These are phyloP conservation scores for Clonostachys rhizophaga DNA, from an alignment of 2,329 filamentous ascomycete genomes.

Conservation along the genomic window DNA sequence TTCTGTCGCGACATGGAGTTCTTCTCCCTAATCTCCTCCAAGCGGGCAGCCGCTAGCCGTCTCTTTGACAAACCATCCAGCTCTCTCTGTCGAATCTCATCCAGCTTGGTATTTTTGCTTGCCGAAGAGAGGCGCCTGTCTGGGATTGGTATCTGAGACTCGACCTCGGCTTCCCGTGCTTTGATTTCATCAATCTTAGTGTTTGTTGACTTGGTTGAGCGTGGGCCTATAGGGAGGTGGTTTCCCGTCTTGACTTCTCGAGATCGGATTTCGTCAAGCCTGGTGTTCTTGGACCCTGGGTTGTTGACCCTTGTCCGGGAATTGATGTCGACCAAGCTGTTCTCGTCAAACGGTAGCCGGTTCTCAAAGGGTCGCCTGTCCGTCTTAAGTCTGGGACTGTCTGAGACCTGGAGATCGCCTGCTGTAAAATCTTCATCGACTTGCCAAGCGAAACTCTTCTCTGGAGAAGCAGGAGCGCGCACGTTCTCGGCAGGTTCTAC, in stretches of 20 bases:
- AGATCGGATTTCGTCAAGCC: slow-evolving; percentile 37
- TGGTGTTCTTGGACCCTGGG: slow-evolving; percentile 29
- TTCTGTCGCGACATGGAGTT: slow-evolving; percentile 39
- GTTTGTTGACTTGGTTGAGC: slow-evolving; percentile 9
- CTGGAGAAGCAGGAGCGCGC: slow-evolving; percentile 27
- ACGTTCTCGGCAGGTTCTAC: slow-evolving; percentile 14
- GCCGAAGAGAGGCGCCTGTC: slow-evolving; percentile 15
- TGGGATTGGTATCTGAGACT: slow-evolving; percentile 21
- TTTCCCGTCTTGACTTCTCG: slow-evolving; percentile 30
- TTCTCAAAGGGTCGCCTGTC: slow-evolving; percentile 26
- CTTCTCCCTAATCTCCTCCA: slow-evolving; percentile 47
- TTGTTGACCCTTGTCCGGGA: slow-evolving; percentile 17
- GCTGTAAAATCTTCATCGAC: slow-evolving; percentile 54
- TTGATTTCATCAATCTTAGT: slow-evolving; percentile 28
- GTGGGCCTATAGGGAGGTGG: slow-evolving; percentile 8
- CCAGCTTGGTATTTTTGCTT: slow-evolving; percentile 38
- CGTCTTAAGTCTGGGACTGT: slow-evolving; percentile 47
- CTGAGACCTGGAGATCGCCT: slow-evolving; percentile 48
- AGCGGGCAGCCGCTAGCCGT: slow-evolving; percentile 39
- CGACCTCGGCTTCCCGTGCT: slow-evolving; percentile 22
- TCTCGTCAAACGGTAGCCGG: slow-evolving; percentile 22
- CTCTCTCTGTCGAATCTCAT: slow-evolving; percentile 41
- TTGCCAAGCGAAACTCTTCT: slow-evolving; percentile 51
- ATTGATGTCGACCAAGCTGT: slow-evolving; percentile 18
- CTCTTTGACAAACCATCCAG: slow-evolving; percentile 36